Conservation (phyloP, 495 filamentous ascomycete species). For the Daldinia caldariorum region DNA sequence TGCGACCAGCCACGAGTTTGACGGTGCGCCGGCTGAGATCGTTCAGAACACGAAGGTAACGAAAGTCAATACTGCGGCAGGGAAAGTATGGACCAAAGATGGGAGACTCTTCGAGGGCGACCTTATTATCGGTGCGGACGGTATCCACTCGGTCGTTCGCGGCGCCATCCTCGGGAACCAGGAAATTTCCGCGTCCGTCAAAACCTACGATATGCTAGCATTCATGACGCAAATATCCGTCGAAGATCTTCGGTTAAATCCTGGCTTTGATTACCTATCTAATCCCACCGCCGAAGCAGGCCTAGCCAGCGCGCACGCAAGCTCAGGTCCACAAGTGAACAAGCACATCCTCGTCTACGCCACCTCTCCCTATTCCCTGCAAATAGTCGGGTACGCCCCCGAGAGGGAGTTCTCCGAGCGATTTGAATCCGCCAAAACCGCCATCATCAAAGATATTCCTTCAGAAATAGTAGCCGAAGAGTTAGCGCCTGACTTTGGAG, state of each 20-base stretch:
- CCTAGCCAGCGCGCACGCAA: slow-evolving; percentile 28
- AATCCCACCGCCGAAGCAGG: slow-evolving; percentile 38
- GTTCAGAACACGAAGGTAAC: slow-evolving; percentile 38
- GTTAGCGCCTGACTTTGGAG: slow-evolving; percentile 30
- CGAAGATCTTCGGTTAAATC: slow-evolving; percentile 34
- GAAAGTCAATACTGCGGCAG: slow-evolving; percentile 36
- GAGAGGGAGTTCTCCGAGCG: slow-evolving; percentile 42
- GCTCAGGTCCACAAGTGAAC: slow-evolving; percentile 15
- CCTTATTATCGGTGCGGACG: slow-evolving; percentile 45
- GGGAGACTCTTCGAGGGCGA: slow-evolving; percentile 43
- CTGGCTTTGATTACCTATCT: slow-evolving; percentile 36
- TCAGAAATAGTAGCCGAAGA: slow-evolving; percentile 33
- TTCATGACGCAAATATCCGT: slow-evolving; percentile 44
- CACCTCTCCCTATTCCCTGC: slow-evolving; percentile 35
- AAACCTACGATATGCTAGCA: slow-evolving; percentile 30
- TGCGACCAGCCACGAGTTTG: slow-evolving; percentile 38
- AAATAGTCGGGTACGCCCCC: slow-evolving; percentile 43
- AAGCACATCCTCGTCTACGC: slow-evolving; percentile 42
- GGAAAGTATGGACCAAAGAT: slow-evolving; percentile 44
- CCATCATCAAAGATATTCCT: slow-evolving; percentile 43
- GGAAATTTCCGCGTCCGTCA: slow-evolving; percentile 17
- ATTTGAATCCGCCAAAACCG: slow-evolving; percentile 38
- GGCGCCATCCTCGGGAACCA: slow-evolving; percentile 37
- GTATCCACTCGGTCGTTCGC: slow-evolving; percentile 43
- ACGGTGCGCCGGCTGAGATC: slow-evolving; percentile 39